Evolutionary conservation across 2,329 filamentous ascomycete genomes (phyloP), one percentile per base, ranked within the genome.

Genomic region (Trichoderma sp.): DNA sequence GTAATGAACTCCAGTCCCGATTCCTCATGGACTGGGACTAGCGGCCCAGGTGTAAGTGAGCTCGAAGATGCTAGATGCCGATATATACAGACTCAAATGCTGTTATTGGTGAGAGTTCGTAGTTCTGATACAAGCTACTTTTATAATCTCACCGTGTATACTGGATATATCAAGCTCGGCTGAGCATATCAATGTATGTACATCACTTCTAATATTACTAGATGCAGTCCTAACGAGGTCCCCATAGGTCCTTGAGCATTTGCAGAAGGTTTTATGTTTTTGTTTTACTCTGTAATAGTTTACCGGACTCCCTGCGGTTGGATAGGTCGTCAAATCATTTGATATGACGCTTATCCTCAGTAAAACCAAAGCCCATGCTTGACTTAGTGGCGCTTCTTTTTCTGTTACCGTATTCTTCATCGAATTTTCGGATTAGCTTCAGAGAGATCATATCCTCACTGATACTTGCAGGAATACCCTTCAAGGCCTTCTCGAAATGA

Each of bases 361-460:
- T 74, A 2, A 85, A 80, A 60, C 82, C 87, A 73, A 91, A 91
- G 1, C 89, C 89, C 79, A 90, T 86, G 7, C 76, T 78, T 69
- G 80, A 81, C 66, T 78, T 78, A 74, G 80, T 87, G 78, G 86
- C 89, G 76, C 86, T 87, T 75, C 87, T 86, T 74, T 88, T 90
- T 39, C 90, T 86, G 76, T 97, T 93, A 29, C 95, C 94, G 77
- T 94, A 99, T 77, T 94, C 91, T 80, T 97, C 92, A 76, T 99
- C 95, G 75, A 98, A 99, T 80, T 96, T 96, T 73, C 92, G 87
- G 74, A 99, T 97, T 13, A 92, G 92, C 71, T 88, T 87, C 70
- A 99, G 82, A 35, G 89, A 92, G 58, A 88, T 84, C 94, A 97
- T 98, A 75, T 99, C 94, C 78, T 97, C 94, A 73, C 89, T 94